A percentile compares a stretch with the other conserved stretches of the same genome.
Evolutionary conservation across 495 filamentous ascomycete genomes (phyloP).

Genomic region (Penicillium goetzii): DNA sequence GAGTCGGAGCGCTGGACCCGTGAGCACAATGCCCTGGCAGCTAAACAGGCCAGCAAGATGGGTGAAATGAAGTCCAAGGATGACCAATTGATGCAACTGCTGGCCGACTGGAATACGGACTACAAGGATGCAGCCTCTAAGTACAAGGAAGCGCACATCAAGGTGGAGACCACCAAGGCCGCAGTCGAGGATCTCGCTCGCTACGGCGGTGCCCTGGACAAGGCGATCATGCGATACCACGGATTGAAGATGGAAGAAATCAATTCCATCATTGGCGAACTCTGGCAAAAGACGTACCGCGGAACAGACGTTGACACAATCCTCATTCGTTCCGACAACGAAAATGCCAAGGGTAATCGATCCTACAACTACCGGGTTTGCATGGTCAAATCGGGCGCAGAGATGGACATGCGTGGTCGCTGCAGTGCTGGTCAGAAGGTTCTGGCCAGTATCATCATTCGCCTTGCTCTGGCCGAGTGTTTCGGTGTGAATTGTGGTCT

Average conservation of each 20-base stretch:
- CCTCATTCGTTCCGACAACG: conserved; percentile 87
- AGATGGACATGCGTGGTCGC: conserved; percentile 99
- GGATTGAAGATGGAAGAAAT: conserved; percentile 97
- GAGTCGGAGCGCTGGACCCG: conserved; percentile 68
- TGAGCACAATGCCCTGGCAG: conserved; percentile 61
- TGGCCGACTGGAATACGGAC: conserved; percentile 79
- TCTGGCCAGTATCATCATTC: conserved; percentile 96
- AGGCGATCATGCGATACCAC: conserved; percentile 97
- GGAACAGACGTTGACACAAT: conserved; percentile 98
- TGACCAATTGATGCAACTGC: conserved; percentile 67
- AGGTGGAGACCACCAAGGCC: conserved; percentile 89
- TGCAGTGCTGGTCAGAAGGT: conserved; percentile 98
- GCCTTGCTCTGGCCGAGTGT: conserved; percentile 92
- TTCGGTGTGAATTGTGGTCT: conserved; percentile 96
- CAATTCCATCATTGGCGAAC: conserved; percentile 89
- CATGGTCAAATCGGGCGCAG: conserved; percentile 95
- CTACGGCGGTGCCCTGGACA: conserved; percentile 80
- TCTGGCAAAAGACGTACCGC: conserved; percentile 96
- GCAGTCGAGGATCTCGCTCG: conserved; percentile 87
- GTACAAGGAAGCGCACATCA: conserved; percentile 87
- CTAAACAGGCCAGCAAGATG: conserved; percentile 64
- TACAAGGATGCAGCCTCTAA: conserved; percentile 82
- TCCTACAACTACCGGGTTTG: conserved; percentile 97
- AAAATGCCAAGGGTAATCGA: conserved; percentile 72
- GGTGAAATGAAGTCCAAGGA: conserved; percentile 82